phyloP scores from a whole-genome alignment of 2,329 filamentous ascomycete species.

The Talaromyces sp. region DNA sequence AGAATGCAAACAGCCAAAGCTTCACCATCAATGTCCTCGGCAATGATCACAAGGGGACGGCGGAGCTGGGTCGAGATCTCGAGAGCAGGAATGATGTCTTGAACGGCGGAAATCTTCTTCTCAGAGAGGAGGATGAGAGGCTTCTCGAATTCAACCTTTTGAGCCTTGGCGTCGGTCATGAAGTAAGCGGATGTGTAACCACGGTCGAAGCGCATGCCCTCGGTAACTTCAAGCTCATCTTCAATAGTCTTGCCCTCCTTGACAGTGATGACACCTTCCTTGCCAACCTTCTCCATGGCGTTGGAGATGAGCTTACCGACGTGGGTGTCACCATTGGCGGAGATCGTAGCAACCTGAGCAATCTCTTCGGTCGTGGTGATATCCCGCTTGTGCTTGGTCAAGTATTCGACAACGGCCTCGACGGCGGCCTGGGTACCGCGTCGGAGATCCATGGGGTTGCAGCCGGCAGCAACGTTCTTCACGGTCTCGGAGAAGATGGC shows the following conservation, averaged over 20 bases:
- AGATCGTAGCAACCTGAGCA: constrained; percentile 96
- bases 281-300: constrained; percentile 99
- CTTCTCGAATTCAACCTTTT: constrained; percentile 99
- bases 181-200: constrained; percentile 99
- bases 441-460: constrained; percentile 99
- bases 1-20: constrained; percentile 97
- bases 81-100: constrained; percentile 97
- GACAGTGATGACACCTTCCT: constrained; percentile 99
- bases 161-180: constrained; percentile 97
- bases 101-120: constrained; percentile 99
- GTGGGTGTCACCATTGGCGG: constrained; percentile 92
- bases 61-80: constrained; percentile 94
- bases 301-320: constrained; percentile 94
- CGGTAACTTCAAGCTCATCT: constrained; percentile 96
- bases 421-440: constrained; percentile 96
- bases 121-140: constrained; percentile 96
- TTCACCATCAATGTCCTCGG: constrained; percentile 98
- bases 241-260: constrained; percentile 99
- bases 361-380: constrained; percentile 97
- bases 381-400: constrained; percentile 93
- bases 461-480: constrained; percentile 98
- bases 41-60: constrained; percentile 94
- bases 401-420: constrained; percentile 86
- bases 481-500: constrained; percentile 99
- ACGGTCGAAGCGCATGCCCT: constrained; percentile 99